These are phyloP conservation scores for Collybiopsis confluens DNA, from an alignment of 768 basidiomycete genomes.

Conservation along the genomic window DNA sequence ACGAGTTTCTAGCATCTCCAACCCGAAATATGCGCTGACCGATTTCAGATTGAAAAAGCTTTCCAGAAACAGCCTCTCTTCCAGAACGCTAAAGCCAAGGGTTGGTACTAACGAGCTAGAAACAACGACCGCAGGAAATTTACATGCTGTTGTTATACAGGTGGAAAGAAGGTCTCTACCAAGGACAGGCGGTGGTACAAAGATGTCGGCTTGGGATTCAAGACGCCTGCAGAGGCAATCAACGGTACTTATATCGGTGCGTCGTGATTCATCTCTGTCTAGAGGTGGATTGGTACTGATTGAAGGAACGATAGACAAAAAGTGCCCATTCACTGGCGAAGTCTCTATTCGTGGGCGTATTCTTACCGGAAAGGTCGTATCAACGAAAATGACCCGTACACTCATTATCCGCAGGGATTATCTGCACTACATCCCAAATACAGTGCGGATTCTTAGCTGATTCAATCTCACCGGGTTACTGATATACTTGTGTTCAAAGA, in stretches of 20 bases:
- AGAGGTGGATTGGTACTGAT: neutral
- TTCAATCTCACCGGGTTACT: too few species aligned
- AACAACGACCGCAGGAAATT: neutral
- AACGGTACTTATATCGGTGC: slow-evolving; percentile 93
- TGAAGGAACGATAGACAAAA: slow-evolving; percentile 78
- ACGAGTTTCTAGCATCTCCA: slow-evolving; percentile 14
- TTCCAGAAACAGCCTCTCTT: slow-evolving; percentile 98
- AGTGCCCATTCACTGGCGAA: slow-evolving; percentile 97
- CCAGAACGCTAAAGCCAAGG: slow-evolving; percentile 92
- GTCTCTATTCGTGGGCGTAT: slow-evolving; percentile 99
- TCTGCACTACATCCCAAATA: slow-evolving; percentile 99
- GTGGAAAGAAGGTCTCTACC: slow-evolving; percentile 86
- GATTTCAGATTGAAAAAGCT: slow-evolving; percentile 83
- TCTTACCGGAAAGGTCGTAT: slow-evolving; percentile 94
- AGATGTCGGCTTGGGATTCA: slow-evolving; percentile 95
- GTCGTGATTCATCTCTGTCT: slow-evolving; percentile 23
- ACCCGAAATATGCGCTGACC: neutral
- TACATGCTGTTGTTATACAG: slow-evolving; percentile 29
- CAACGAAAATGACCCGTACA: slow-evolving; percentile 99
- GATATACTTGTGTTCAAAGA: slow-evolving; percentile 38
- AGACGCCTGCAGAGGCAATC: slow-evolving; percentile 94
- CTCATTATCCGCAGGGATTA: slow-evolving; percentile 94
- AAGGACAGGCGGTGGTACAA: slow-evolving; percentile 99
- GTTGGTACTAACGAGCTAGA: slow-evolving; percentile 38
- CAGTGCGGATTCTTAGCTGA: slow-evolving; percentile 65